phyloP scores from a whole-genome alignment of 257 asterid genomes.

The Gardenia jasminoides region DNA sequence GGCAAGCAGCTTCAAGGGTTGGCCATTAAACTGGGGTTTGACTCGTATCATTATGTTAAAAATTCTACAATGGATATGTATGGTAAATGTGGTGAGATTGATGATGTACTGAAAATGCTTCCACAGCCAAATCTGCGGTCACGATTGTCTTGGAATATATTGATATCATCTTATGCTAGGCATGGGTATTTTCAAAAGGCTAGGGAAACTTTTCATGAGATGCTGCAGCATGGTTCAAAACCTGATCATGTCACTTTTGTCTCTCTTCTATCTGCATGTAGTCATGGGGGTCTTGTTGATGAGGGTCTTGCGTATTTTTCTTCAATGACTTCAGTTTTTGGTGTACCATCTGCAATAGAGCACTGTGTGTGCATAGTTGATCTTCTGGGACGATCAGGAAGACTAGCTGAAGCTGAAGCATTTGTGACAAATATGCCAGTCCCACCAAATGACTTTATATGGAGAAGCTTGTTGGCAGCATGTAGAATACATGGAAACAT shows the following conservation, averaged over 20 bases:
- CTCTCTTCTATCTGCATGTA: constrained; percentile 84
- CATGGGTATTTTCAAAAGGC: constrained; percentile 66
- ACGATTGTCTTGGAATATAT: constrained; percentile 68
- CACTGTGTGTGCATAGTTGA: constrained; percentile 86
- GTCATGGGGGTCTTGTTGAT: constrained; percentile 82
- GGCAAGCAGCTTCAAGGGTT: constrained; percentile 70
- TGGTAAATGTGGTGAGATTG: constrained; percentile 79
- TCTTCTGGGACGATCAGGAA: constrained; percentile 84
- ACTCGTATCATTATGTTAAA: constrained; percentile 48
- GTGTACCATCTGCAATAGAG: constrained; percentile 65
- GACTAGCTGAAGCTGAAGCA: constrained; percentile 63
- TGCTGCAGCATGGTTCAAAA: constrained; percentile 51
- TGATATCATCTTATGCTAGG: constrained; percentile 68
- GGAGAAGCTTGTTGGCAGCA: constrained; percentile 72
- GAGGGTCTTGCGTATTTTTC: constrained; percentile 73
- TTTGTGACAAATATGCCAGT: constrained; percentile 69
- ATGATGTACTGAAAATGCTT: constrained; percentile 53
- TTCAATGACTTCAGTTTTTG: constrained; percentile 55
- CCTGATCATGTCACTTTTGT: constrained; percentile 89
- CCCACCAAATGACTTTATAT: constrained; percentile 70
- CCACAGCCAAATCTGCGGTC: constrained; percentile 57
- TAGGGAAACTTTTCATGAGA: constrained; percentile 54
- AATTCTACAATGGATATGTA: constrained; percentile 83
- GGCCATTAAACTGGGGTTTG: constrained; percentile 65
- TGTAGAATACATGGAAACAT: constrained; percentile 65